A percentile compares a stretch with the other conserved stretches of the same genome.
These are phyloP conservation scores for Auriscalpium microsporum DNA, from an alignment of 768 basidiomycete genomes.

Conservation along the genomic window DNA sequence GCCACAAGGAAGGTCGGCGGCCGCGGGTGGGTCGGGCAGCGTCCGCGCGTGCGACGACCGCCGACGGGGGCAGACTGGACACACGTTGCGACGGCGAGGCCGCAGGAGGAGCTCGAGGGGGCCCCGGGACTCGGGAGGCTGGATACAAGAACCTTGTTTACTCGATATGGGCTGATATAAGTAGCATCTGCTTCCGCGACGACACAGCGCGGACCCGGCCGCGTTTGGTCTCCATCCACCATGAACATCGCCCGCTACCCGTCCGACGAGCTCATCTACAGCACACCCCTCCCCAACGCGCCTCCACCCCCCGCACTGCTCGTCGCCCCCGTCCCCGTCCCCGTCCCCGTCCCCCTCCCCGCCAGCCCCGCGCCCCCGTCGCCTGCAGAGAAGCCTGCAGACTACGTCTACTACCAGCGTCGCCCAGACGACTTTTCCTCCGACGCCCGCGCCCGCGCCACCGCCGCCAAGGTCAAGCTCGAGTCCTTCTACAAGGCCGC, in stretches of 20 bases:
- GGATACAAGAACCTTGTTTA: too few species aligned
- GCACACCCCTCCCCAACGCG: slow-evolving; percentile 9
- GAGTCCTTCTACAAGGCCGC: slow-evolving; percentile 96
- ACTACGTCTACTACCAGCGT: slow-evolving; percentile 94
- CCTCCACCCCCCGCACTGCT: neutral
- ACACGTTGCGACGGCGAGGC: too few species aligned
- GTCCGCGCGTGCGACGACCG: too few species aligned
- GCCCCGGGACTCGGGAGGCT: too few species aligned
- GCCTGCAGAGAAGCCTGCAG: slow-evolving; percentile 34
- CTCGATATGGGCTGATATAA: too few species aligned
- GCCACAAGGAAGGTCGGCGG: too few species aligned
- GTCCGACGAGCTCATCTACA: slow-evolving; percentile 11
- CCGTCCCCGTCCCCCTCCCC: neutral
- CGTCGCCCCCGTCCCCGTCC: slow-evolving; percentile 1
- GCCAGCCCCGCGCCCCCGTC: neutral
- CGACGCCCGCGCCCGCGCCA: slow-evolving; percentile 73
- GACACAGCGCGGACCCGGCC: neutral
- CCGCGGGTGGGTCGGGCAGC: too few species aligned
- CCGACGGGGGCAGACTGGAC: too few species aligned
- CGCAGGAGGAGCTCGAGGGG: too few species aligned
- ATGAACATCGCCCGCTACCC: neutral
- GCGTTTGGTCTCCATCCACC: neutral
- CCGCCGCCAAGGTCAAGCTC: slow-evolving; percentile 87
- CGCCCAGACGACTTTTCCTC: slow-evolving; percentile 69
- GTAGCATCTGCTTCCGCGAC: neutral